phyloP scores from a whole-genome alignment of 805 yeast species.

The Torulaspora maleeae region DNA sequence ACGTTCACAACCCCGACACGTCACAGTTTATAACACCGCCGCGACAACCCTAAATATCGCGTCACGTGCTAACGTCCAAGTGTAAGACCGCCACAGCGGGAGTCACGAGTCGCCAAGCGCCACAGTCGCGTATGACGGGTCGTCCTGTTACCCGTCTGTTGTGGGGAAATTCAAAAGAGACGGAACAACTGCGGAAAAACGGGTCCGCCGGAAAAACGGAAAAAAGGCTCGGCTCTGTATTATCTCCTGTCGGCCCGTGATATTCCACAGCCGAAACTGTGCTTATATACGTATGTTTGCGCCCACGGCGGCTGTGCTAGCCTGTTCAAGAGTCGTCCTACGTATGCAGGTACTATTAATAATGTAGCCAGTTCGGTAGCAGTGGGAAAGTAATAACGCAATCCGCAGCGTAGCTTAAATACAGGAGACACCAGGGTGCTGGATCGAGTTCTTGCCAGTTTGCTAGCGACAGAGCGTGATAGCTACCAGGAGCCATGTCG shows the following conservation, averaged over 20 bases:
- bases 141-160: not conserved
- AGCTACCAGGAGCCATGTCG: conserved; percentile 9
- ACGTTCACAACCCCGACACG: not conserved
- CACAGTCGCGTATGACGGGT: no score
- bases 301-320: not conserved
- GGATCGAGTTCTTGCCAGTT: no score
- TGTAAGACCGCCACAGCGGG: no score
- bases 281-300: not conserved
- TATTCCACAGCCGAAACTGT: not conserved
- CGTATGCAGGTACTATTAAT: not conserved
- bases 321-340: not conserved
- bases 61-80: no score
- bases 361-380: not conserved
- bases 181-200: no score
- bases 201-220: not conserved
- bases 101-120: no score
- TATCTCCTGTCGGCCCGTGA: not conserved
- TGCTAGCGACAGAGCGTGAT: no score
- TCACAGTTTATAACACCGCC: not conserved
- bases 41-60: no score
- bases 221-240: conserved; percentile 4
- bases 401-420: no score
- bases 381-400: no score
- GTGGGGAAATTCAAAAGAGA: not conserved
- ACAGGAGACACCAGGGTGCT: no score